Percentiles rank a stretch among this genome's conserved stretches.
These are phyloP conservation scores for Phytophthora meadii DNA, from an alignment of 352 stramenopile species.

Conservation along the genomic window DNA sequence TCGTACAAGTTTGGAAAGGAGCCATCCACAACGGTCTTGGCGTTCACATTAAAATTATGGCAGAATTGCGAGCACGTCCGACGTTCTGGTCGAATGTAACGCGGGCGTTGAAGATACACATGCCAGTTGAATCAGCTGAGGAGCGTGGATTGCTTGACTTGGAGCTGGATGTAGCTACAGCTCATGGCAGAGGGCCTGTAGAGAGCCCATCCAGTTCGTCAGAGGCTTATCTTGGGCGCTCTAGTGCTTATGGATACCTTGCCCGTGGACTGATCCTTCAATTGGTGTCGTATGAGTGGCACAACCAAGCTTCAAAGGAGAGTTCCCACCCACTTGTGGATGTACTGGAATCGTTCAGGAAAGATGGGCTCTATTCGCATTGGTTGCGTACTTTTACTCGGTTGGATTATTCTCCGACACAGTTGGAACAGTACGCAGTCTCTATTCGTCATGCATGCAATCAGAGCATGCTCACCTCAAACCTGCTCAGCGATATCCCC, in stretches of 20 bases:
- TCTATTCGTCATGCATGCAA: conserved; percentile 32
- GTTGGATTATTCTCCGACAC: conserved; percentile 55
- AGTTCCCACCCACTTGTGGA: conserved; percentile 47
- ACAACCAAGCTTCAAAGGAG: conserved; percentile 45
- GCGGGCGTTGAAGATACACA: conserved; percentile 58
- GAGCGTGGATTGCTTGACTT: conserved; percentile 49
- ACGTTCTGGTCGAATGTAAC: conserved; percentile 74
- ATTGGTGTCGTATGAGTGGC: conserved; percentile 71
- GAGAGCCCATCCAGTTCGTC: conserved; percentile 16
- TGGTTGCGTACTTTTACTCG: conserved; percentile 74
- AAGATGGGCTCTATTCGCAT: conserved; percentile 70
- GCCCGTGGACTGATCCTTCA: conserved; percentile 68
- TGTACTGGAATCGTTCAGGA: conserved; percentile 66
- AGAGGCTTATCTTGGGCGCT: conserved; percentile 57
- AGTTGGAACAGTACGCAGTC: conserved; percentile 29
- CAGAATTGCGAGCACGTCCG: conserved; percentile 38
- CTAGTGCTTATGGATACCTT: conserved; percentile 65
- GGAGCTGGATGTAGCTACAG: conserved; percentile 40
- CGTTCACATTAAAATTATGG: conserved; percentile 59
- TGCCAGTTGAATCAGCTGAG: conserved; percentile 53
- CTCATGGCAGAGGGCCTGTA: conserved; percentile 22
- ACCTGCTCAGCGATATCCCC: conserved; percentile 24
- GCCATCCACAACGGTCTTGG: conserved; percentile 42
- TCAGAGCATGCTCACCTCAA: conserved; percentile 6
- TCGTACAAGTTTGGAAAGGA: conserved; percentile 68